A percentile compares a stretch with the other conserved stretches of the same genome.
Conservation (phyloP, 108 stramenopile species). For the Skeletonema tropicum region DNA sequence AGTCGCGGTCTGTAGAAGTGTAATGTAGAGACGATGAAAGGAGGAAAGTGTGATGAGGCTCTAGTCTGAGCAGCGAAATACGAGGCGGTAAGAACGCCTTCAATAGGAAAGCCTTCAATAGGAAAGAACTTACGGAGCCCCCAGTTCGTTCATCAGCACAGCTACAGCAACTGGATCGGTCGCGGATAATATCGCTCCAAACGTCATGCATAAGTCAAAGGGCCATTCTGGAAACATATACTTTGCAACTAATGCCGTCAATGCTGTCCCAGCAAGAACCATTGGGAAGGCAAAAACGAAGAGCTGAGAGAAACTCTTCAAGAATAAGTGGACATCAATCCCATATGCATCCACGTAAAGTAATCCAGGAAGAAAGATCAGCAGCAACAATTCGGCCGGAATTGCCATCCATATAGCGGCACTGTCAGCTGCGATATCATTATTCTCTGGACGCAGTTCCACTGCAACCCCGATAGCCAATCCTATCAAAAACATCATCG, state of each 20-base stretch:
- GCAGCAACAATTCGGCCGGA: constrained; percentile 19
- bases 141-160: neutral
- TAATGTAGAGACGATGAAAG: neutral
- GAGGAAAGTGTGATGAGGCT: neutral
- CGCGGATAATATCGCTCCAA: constrained; percentile 24
- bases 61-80: neutral
- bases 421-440: neutral
- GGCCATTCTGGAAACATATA: constrained; percentile 50
- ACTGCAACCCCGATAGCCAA: constrained; percentile 45
- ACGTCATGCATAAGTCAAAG: constrained; percentile 50
- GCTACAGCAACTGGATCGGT: constrained; percentile 3
- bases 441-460: neutral
- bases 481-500: constrained; percentile 70
- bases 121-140: neutral
- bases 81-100: neutral
- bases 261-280: constrained; percentile 49
- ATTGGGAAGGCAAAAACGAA: constrained; percentile 85
- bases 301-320: constrained; percentile 23
- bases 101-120: neutral
- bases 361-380: constrained; percentile 40
- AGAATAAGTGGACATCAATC: constrained; percentile 29
- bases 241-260: constrained; percentile 44
- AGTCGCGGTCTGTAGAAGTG: neutral
- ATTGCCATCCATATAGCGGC: constrained; percentile 22
- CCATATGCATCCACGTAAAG: constrained; percentile 33